These are phyloP conservation scores for Mimosa pudica DNA, from an alignment of 306 rosid genomes.

Conservation along the genomic window DNA sequence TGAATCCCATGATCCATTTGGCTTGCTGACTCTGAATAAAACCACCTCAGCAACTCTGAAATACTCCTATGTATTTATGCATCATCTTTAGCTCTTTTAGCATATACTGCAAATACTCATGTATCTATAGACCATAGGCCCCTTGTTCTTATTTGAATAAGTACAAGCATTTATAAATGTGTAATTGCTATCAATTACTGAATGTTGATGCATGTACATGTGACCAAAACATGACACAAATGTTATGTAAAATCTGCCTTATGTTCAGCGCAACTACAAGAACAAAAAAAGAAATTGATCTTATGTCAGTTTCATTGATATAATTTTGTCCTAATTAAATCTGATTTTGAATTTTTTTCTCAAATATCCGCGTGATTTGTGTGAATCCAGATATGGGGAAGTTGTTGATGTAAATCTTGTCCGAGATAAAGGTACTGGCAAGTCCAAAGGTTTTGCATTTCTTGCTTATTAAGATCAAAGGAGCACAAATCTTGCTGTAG, in stretches of 20 bases:
- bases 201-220: not conserved
- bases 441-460: conserved; percentile 88
- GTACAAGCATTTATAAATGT: too few species aligned
- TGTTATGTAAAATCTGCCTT: not conserved
- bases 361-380: not conserved
- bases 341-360: not conserved
- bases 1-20: too few species aligned
- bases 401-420: conserved; percentile 89
- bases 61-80: not conserved
- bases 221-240: not conserved
- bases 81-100: not conserved
- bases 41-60: too few species aligned
- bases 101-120: too few species aligned
- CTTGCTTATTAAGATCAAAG: conserved; percentile 89
- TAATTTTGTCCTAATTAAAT: not conserved
- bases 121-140: too few species aligned
- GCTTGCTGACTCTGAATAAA: too few species aligned
- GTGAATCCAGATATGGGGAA: conserved; percentile 66
- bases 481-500: conserved; percentile 87
- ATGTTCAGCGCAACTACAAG: not conserved
- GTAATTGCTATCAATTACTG: too few species aligned
- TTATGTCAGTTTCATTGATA: not conserved
- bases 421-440: conserved; percentile 80
- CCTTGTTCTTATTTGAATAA: too few species aligned
- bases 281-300: not conserved